Base-by-base conservation (phyloP, 352 stramenopile species). In the Globisporangium nunn region DNA sequence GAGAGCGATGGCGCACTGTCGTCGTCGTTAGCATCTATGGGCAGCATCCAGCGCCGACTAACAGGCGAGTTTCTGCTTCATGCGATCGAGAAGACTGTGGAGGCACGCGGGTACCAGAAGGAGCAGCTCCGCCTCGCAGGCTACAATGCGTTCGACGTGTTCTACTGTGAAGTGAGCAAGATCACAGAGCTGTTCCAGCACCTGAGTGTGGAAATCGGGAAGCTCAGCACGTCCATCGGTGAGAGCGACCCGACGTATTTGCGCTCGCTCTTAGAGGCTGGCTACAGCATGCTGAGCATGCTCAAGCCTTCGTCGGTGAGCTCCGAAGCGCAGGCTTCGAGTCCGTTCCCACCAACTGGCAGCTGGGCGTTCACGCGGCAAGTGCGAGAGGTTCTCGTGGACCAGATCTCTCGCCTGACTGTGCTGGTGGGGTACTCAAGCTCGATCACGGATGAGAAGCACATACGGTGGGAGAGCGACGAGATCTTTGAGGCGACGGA, bases 81-180 rank as follows among this genome's bases (percentile, higher is more conserved):
- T 53, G 82, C 81, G 15, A 95, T 93, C 47, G 75, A 91, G 50
- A 72, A 70, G 50, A 85, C 78, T 15, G 81, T 95, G 10, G 66
- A 87, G 15, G 68, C 77, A 17, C 85, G 85, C 37, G 85, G 85
- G 2, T 88, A 95, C 52, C 66, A 87, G 47, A 84, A 80, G 18
- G 82, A 93, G 17, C 74, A 93, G 62, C 81, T 95, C 28, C 75
- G 75, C 17, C 64, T 91, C 6, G 81, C 85, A 7, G 85, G 85
- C 3, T 95, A 91, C 69, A 92, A 88, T 54, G 74, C 82, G 3
- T 92, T 95, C 63, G 85, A 95, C 66, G 81, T 93, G 18, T 95
- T 95, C 47, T 95, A 91, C 52, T 91, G 78, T 50, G 85, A 95
- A 70, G 78, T 93, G 30, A 93, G 74, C 66, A 89, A 88, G 47